Evolutionary conservation across 345 rosid species (phyloP).

Genomic region (Salix caprea): DNA sequence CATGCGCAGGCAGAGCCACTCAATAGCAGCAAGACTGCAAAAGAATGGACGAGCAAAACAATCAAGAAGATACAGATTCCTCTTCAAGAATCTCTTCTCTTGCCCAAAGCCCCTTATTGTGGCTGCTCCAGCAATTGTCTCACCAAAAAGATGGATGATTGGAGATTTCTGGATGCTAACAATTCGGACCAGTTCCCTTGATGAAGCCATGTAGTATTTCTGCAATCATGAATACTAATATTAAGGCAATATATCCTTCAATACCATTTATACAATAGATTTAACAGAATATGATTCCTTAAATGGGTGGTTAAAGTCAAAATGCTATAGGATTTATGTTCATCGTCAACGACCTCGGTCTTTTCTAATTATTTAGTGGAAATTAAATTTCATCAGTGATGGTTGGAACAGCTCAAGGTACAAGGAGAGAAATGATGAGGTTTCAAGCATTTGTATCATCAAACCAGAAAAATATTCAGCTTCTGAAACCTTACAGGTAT

Average conservation of each 20-base stretch:
- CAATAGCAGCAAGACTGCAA: constrained; percentile 94
- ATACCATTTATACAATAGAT: neutral
- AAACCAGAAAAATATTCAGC: neutral
- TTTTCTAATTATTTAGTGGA: neutral
- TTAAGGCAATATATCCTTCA: neutral
- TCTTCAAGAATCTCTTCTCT: constrained; percentile 93
- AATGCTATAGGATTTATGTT: neutral
- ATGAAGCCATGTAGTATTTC: constrained; percentile 99
- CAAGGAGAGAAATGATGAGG: neutral
- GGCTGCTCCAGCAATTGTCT: constrained; percentile 99
- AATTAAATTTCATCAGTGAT: neutral
- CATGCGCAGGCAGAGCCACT: constrained; percentile 99
- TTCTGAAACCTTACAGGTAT: neutral
- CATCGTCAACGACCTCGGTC: neutral
- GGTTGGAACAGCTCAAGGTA: constrained; percentile 7
- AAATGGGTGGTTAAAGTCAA: neutral
- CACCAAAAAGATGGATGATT: constrained; percentile 89
- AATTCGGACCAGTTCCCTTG: constrained; percentile 95
- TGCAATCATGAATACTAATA: constrained; percentile 31
- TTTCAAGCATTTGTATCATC: neutral
- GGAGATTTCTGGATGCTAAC: constrained; percentile 99
- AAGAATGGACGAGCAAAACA: constrained; percentile 98
- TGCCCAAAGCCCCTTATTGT: constrained; percentile 99
- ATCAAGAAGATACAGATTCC: constrained; percentile 96
- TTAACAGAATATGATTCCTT: neutral